Conservation (phyloP, 495 filamentous ascomycete genomes). For the Hypoxylon trugodes region DNA sequence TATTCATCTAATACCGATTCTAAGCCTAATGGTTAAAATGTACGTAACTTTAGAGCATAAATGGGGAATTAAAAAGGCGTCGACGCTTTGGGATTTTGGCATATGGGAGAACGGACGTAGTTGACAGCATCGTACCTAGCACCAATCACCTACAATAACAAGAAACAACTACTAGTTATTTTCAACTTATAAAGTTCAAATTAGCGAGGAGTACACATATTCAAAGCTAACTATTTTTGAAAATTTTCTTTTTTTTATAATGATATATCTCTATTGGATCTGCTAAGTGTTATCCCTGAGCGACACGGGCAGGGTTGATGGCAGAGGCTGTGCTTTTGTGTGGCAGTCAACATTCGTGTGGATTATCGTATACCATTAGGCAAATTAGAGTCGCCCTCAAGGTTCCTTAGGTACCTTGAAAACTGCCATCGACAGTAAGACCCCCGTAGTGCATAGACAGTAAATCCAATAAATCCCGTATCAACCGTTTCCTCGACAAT, state of each 20-base stretch:
- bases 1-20: slow-evolving; percentile 22
- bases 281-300: background rate
- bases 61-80: background rate
- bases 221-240: background rate
- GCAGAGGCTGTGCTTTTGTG: background rate
- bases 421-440: background rate
- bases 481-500: too few species aligned
- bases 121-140: too few species aligned
- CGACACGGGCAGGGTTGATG: background rate
- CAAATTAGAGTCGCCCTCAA: background rate
- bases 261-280: background rate
- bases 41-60: background rate
- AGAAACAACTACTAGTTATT: too few species aligned
- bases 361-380: background rate
- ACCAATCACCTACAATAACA: too few species aligned
- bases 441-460: too few species aligned
- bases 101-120: too few species aligned
- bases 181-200: too few species aligned
- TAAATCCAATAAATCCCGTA: too few species aligned
- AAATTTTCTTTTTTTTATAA: too few species aligned
- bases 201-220: too few species aligned
- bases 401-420: too few species aligned
- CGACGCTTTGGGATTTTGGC: background rate
- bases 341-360: background rate
- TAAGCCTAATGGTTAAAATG: background rate